Percentiles rank a stretch among this genome's conserved stretches.
These are phyloP conservation scores for Cladophialophora immunda DNA, from an alignment of 2,329 filamentous ascomycete genomes.

Conservation along the genomic window DNA sequence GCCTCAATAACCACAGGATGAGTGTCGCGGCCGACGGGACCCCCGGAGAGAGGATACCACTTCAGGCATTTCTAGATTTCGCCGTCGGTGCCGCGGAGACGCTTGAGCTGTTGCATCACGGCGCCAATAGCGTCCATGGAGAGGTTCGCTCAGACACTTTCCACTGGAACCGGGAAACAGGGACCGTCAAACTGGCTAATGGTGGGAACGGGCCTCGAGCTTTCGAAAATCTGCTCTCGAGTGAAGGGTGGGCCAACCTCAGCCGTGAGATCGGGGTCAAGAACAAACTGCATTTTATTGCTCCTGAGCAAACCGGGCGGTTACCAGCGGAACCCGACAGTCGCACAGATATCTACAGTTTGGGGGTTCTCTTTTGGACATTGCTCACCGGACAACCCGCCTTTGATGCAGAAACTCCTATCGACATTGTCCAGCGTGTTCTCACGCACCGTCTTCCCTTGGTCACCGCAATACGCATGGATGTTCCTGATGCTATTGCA, in stretches of 20 bases:
- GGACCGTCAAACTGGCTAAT: slow-evolving; percentile 79
- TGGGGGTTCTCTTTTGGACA: slow-evolving; percentile 89
- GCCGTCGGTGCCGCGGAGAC: slow-evolving; percentile 88
- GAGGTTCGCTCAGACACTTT: slow-evolving; percentile 92
- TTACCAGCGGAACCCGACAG: slow-evolving; percentile 92
- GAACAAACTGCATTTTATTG: slow-evolving; percentile 90
- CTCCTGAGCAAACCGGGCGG: slow-evolving; percentile 91
- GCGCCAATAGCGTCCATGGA: slow-evolving; percentile 84
- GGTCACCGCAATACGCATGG: slow-evolving; percentile 78
- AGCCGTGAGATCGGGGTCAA: slow-evolving; percentile 86
- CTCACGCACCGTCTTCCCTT: slow-evolving; percentile 79
- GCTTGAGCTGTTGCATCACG: slow-evolving; percentile 89
- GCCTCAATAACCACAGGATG: slow-evolving; percentile 57
- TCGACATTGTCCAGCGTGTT: slow-evolving; percentile 92
- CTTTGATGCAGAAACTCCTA: slow-evolving; percentile 79
- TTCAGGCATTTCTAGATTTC: slow-evolving; percentile 85
- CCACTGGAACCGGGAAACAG: slow-evolving; percentile 77
- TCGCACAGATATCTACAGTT: slow-evolving; percentile 90
- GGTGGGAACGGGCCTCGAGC: slow-evolving; percentile 87
- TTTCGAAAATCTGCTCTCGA: slow-evolving; percentile 87
- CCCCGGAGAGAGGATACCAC: slow-evolving; percentile 69
- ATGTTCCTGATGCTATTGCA: slow-evolving; percentile 83
- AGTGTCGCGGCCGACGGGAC: slow-evolving; percentile 49
- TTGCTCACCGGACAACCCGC: slow-evolving; percentile 81
- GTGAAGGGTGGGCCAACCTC: slow-evolving; percentile 83